Percentiles rank a stretch among this genome's conserved stretches.
Evolutionary conservation across 169 alveolate genomes (phyloP).

Genomic region (Plasmodium inui): DNA sequence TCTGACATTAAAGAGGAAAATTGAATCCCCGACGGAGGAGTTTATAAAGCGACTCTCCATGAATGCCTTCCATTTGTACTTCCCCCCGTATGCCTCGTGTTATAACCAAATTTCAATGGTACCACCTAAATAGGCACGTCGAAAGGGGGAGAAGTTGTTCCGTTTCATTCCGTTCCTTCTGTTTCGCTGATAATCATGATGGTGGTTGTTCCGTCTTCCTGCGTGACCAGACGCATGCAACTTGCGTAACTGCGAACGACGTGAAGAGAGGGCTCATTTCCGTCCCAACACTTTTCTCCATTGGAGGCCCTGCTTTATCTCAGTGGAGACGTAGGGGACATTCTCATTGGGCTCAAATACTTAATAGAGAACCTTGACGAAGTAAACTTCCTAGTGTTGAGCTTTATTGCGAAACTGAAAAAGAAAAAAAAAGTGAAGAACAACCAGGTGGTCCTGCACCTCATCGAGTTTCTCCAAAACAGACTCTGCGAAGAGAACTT

Average conservation of each 20-base stretch:
- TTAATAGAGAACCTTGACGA: slow-evolving; percentile 29
- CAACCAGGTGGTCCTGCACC: slow-evolving; percentile 28
- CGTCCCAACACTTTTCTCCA: background rate
- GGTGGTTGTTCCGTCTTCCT: background rate
- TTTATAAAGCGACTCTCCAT: slow-evolving; percentile 22
- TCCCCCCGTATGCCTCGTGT: background rate
- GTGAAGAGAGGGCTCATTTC: background rate
- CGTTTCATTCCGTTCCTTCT: background rate
- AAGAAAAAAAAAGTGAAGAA: slow-evolving; percentile 21
- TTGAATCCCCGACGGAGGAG: background rate
- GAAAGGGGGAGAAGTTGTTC: background rate
- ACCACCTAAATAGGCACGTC: background rate
- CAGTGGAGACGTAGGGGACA: slow-evolving; percentile 49
- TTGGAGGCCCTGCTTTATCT: slow-evolving; percentile 36
- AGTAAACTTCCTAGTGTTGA: slow-evolving; percentile 25
- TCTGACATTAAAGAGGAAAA: slow-evolving; percentile 7
- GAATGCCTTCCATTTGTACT: slow-evolving; percentile 49
- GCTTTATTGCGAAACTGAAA: slow-evolving; percentile 31
- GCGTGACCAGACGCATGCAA: background rate
- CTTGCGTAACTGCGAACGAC: background rate
- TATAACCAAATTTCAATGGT: slow-evolving; percentile 43
- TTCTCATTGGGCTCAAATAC: slow-evolving; percentile 34
- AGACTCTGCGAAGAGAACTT: slow-evolving; percentile 35
- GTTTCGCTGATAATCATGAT: background rate
- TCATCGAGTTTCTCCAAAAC: slow-evolving; percentile 27